Conservation (phyloP, 106 monocot genomes). For the Apostasia ramifera region DNA sequence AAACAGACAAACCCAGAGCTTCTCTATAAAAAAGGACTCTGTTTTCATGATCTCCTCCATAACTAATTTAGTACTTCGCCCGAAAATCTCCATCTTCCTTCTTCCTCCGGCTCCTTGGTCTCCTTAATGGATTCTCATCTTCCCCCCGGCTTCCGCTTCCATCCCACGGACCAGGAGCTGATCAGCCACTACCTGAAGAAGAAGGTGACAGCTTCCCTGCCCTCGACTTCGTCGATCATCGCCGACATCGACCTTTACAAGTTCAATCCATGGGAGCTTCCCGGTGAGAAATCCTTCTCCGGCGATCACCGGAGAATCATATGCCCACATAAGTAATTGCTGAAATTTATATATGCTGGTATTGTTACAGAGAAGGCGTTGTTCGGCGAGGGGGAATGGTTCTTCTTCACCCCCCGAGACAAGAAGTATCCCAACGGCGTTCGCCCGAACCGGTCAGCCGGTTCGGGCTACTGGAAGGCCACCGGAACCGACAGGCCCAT, state of each 20-base stretch:
- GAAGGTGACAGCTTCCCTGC: constrained; percentile 8
- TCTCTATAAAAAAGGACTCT: no score
- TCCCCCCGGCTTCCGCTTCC: constrained; percentile 25
- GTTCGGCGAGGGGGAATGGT: constrained; percentile 38
- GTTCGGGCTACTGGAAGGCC: constrained; percentile 20
- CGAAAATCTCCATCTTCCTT: no score
- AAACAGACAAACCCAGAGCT: no score
- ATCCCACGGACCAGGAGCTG: constrained; percentile 31
- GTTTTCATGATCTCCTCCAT: no score
- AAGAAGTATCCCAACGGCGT: constrained; percentile 22
- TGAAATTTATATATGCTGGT: not conserved
- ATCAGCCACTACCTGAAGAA: constrained; percentile 20
- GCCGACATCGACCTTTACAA: constrained; percentile 26
- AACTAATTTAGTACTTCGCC: no score
- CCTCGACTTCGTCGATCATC: constrained; percentile 8
- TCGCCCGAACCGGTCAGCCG: constrained; percentile 20
- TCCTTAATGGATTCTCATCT: not conserved
- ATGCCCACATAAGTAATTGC: not conserved
- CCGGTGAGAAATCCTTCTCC: constrained; percentile 7
- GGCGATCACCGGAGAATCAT: not conserved
- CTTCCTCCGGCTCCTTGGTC: no score
- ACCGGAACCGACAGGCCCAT: not conserved
- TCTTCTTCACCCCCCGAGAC: constrained; percentile 30
- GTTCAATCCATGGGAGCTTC: constrained; percentile 36
- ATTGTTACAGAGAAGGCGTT: constrained; percentile 20